Evolutionary conservation across 345 rosid species (phyloP), one percentile per base, ranked within the genome.

Genomic region (Camelina neglecta): DNA sequence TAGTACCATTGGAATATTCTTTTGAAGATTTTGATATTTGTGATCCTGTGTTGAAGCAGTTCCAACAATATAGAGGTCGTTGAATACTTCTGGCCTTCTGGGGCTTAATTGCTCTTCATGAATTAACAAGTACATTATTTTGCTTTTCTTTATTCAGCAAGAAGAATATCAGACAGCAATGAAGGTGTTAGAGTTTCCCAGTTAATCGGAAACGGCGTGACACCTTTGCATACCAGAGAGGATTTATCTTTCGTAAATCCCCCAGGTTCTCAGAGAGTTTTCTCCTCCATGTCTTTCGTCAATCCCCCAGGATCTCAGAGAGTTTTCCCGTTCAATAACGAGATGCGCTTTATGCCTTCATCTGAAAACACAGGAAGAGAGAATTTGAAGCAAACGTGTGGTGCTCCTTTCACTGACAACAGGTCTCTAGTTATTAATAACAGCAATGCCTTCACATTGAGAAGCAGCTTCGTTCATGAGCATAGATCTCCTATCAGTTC

Each of bases 381-480:
- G 64, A 72, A 71, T 57, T 62, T 75, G 56, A 67, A 73, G 66
- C 82, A 76, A 65, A 78, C 72, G 9, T 73, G 78, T 73, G 70
- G 73, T 67, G 69, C 62, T 66, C 76, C 73, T 75, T 73, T 76
- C 67, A 62, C 51, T 61, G 77, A 82, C 44, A 86, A 77, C 78
- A 73, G 68, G 78, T 55, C 73, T 71, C 75, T 81, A 33, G 78
- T 76, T 67, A 50, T 65, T 69, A 79, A 76, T 63, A 75, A 67
- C 60, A 76, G 74, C 50, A 82, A 61, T 64, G 65, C 87, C 78
- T 59, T 82, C 70, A 16, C 81, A 33, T 38, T 82, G 42, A 80
- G 82, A 69, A 82, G 80, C 24, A 68, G 70, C 73, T 81, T 84
- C 51, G 77, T 79, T 79, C 89, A 85, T 50, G 84, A 82, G 24